phyloP scores from a whole-genome alignment of 306 rosid genomes.

The Glycine tomentella region DNA sequence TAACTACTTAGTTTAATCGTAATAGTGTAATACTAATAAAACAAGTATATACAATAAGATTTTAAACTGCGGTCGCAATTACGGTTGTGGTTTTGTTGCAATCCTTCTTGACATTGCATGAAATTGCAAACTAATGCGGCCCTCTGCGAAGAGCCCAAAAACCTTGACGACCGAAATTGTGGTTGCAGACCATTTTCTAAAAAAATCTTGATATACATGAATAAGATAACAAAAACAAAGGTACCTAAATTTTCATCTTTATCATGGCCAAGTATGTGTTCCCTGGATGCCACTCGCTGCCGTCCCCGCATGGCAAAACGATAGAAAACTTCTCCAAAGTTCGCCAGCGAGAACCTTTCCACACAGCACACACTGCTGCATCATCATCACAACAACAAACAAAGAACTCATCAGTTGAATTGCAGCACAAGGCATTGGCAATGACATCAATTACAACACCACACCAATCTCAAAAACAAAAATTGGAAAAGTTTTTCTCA shows the following conservation, averaged over 20 bases:
- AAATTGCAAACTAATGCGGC: too few species aligned
- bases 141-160: too few species aligned
- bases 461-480: conserved; percentile 7
- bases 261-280: conserved; percentile 48
- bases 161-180: too few species aligned
- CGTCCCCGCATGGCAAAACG: conserved; percentile 75
- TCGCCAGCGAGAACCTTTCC: conserved; percentile 28
- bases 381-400: conserved; percentile 19
- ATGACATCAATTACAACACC: background rate
- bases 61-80: too few species aligned
- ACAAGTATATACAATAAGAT: too few species aligned
- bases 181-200: too few species aligned
- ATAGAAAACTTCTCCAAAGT: conserved; percentile 47
- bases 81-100: too few species aligned
- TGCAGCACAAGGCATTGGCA: background rate
- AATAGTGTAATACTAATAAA: too few species aligned
- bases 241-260: conserved; percentile 64
- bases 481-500: conserved; percentile 35
- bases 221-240: conserved; percentile 34
- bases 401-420: background rate
- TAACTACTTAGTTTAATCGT: conserved; percentile 12
- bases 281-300: conserved; percentile 68
- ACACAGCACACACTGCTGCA: conserved; percentile 46
- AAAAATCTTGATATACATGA: background rate
- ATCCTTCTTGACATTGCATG: too few species aligned